A percentile compares a stretch with the other conserved stretches of the same genome.
Conservation (phyloP, 2,329 filamentous ascomycete genomes). For the Colletotrichum ledebouriae region DNA sequence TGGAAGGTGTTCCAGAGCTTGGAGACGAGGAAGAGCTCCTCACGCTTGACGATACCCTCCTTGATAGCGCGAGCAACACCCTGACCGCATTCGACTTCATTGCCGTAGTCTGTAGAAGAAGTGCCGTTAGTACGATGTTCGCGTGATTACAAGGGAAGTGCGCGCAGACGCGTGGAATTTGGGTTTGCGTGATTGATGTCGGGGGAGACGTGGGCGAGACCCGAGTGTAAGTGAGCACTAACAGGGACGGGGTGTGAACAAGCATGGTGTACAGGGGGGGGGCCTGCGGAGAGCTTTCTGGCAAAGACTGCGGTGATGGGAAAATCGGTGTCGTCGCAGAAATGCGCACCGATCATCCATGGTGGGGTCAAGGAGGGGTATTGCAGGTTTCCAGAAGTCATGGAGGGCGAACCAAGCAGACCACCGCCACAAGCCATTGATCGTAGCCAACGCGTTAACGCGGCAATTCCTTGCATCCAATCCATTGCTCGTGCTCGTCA, state of each 20-base stretch:
- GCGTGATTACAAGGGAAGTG: neutral
- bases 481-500: neutral
- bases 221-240: conserved; percentile 31
- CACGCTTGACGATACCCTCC: conserved; percentile 84
- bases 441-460: conserved; percentile 3
- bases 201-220: conserved; percentile 16
- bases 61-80: conserved; percentile 84
- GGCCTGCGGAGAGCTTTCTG: conserved; percentile 39
- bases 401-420: conserved; percentile 25
- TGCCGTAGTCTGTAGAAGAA: conserved; percentile 77
- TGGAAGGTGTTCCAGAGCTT: conserved; percentile 97
- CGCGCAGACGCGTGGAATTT: neutral
- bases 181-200: conserved; percentile 11
- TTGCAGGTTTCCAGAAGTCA: conserved; percentile 19
- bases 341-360: conserved; percentile 32
- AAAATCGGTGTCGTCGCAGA: conserved; percentile 21
- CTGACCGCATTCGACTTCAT: conserved; percentile 82
- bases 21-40: conserved; percentile 91
- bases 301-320: conserved; percentile 24
- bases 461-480: conserved; percentile 1
- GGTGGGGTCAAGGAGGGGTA: conserved; percentile 43
- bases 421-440: conserved; percentile 12
- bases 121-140: conserved; percentile 6
- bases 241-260: conserved; percentile 21
- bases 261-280: conserved; percentile 21